Evolutionary conservation across 768 basidiomycete species (phyloP).

Genomic region (Auricularia cornea): DNA sequence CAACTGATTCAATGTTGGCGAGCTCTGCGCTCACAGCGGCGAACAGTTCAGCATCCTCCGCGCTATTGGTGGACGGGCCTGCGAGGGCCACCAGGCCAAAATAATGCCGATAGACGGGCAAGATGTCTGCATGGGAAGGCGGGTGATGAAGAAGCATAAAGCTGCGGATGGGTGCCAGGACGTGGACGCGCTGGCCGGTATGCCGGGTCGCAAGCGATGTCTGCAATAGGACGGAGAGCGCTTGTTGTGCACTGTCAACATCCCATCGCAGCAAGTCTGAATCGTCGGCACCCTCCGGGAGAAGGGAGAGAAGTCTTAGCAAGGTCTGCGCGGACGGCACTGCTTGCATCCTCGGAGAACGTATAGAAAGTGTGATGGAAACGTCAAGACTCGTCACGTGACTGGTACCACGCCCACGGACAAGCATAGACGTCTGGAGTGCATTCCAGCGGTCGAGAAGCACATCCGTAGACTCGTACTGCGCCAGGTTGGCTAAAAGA

Average conservation of each 20-base stretch:
- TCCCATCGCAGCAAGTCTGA: conserved; percentile 8
- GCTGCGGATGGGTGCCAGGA: not conserved
- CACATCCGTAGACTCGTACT: not conserved
- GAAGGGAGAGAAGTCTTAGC: not conserved
- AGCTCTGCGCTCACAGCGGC: no score
- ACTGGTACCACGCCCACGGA: not conserved
- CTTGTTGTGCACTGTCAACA: not conserved
- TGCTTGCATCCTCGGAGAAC: not conserved
- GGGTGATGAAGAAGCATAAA: not conserved
- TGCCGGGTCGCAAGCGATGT: not conserved
- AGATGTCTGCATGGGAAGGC: not conserved
- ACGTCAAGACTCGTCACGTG: not conserved
- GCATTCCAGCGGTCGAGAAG: not conserved
- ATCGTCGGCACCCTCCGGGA: conserved; percentile 5
- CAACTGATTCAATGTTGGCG: no score
- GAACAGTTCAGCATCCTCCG: no score
- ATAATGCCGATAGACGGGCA: no score
- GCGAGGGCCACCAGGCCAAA: no score
- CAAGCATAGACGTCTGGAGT: not conserved
- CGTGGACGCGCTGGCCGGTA: not conserved
- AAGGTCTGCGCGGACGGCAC: not conserved
- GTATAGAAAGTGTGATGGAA: not conserved
- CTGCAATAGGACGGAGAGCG: not conserved
- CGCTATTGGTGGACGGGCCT: no score
- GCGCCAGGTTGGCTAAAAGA: not conserved